Base-by-base conservation (phyloP, 805 yeast genomes). In the Spathaspora gorwiae region DNA sequence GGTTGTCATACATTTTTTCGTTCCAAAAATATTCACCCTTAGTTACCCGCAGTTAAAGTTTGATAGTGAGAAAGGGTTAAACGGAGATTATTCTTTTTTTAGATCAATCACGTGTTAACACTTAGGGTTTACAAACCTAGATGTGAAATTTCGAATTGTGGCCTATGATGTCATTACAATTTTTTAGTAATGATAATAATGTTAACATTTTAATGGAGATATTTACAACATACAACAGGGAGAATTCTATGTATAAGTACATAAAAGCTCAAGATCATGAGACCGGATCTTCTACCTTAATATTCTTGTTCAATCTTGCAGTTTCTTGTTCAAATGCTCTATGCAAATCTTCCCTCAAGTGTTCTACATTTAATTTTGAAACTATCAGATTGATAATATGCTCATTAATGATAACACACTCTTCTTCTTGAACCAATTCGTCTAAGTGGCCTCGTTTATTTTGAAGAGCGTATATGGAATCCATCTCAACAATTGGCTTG, bases 251-350 rank as follows among this genome's bases (percentile, higher is more conserved):
- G 3, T 35, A 35, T 35, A 13, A 7, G 24, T 9, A 37, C 26
- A 14, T 10, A 27, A 2, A 12, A 29, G 34, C 7, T 2, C 24
- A 19, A 5, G 24, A 19, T 34, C 46, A 59, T 32, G 54, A 53
- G 12, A 57, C 53, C 9, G 51, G 43, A 32, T 54, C 56, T 40
- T 53, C 49, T 6, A 48, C 44, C 39, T 56, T 56, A 14, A 53
- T 29, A 12, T 47, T 45, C 43, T 48, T 48, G n/a, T 48, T 47
- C 40, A 66, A 47, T 29, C 67, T 50, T 19, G 48, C 49, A 8
- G 63, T 60, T 57, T 83, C 89, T 57, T 84, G 89, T 29, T 57
- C 57, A 47, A 80, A 55, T 1, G 87, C 85, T 47, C 74, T 73
- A 5, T 56, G 45, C 38, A 84, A 61, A n/a, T 73, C 73, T 1